phyloP scores from a whole-genome alignment of 2,329 filamentous ascomycete genomes.

The Pezicula rhizophila region DNA sequence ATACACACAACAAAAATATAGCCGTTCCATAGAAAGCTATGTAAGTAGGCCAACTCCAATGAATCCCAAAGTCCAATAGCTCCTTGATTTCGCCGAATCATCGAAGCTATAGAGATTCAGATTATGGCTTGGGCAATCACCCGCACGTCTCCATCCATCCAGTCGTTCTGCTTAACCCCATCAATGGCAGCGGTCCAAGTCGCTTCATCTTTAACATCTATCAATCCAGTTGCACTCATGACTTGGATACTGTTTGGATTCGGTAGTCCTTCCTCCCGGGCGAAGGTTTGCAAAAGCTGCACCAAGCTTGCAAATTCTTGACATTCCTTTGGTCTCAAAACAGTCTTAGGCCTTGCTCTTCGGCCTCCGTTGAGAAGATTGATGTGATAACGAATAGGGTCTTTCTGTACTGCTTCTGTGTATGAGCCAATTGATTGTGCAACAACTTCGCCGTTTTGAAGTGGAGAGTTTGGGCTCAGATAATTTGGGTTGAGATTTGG shows the following conservation, averaged over 20 bases:
- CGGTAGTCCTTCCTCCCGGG: conserved; percentile 10
- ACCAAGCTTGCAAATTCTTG: conserved; percentile 20
- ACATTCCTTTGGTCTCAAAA: conserved; percentile 13
- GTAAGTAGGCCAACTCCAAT: too few species aligned
- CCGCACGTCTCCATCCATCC: conserved; percentile 26
- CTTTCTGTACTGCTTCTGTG: not conserved
- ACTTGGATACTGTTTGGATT: conserved; percentile 16
- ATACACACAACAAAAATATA: too few species aligned
- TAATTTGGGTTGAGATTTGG: too few species aligned
- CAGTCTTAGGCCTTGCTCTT: conserved; percentile 15
- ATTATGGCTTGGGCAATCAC: conserved; percentile 13
- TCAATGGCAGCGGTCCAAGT: conserved; percentile 16
- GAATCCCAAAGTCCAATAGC: too few species aligned
- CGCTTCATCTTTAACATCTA: conserved; percentile 18
- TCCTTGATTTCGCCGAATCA: too few species aligned
- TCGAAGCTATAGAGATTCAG: too few species aligned
- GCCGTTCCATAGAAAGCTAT: too few species aligned
- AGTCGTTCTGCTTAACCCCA: conserved; percentile 17
- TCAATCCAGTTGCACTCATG: conserved; percentile 15
- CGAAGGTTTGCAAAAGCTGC: conserved; percentile 15
- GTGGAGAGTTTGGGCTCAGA: not conserved
- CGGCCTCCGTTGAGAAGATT: conserved; percentile 19
- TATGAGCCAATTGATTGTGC: not conserved
- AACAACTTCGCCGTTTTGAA: not conserved
- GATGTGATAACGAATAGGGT: conserved; percentile 15